These are phyloP conservation scores for Magnolia officinalis DNA, from an alignment of 164 flowering plant genomes.

Conservation along the genomic window DNA sequence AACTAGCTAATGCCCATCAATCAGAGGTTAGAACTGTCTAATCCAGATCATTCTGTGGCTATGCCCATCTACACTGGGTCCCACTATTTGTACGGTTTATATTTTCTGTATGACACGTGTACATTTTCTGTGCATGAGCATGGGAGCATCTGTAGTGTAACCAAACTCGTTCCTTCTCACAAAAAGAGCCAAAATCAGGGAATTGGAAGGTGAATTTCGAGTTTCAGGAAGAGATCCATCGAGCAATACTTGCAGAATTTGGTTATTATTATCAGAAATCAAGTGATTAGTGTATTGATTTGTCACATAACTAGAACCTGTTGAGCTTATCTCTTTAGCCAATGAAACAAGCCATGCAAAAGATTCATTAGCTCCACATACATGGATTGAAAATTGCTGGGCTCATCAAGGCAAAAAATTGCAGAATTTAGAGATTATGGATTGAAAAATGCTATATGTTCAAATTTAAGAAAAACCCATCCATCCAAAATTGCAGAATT, in stretches of 20 bases:
- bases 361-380: no score
- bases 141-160: neutral
- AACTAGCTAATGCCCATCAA: no score
- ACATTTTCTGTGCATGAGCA: no score
- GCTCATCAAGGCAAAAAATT: neutral
- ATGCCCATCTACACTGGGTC: no score
- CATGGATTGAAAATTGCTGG: neutral
- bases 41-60: no score
- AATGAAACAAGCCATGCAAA: no score
- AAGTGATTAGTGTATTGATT: neutral
- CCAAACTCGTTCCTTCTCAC: neutral
- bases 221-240: constrained; percentile 1
- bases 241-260: constrained; percentile 8
- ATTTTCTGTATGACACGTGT: no score
- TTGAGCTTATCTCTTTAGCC: no score
- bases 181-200: constrained; percentile 9
- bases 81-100: no score
- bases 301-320: no score
- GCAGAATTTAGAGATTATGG: neutral
- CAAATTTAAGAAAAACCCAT: no score
- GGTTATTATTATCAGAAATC: neutral
- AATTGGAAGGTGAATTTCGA: constrained; percentile 2
- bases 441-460: neutral
- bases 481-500: neutral
- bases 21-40: no score